phyloP scores from a whole-genome alignment of 164 flowering plant species.

The Tinospora cordifolia region DNA sequence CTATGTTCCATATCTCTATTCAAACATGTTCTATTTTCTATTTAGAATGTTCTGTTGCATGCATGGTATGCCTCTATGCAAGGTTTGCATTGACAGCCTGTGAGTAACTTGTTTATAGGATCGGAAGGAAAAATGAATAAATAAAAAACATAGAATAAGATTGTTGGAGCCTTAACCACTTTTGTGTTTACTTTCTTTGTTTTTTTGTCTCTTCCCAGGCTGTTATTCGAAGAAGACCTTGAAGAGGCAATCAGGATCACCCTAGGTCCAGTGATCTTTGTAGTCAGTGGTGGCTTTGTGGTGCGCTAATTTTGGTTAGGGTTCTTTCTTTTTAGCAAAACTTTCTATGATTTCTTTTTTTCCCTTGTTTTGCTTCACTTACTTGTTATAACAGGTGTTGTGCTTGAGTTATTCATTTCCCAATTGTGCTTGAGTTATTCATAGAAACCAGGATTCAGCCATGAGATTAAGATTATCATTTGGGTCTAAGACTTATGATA shows the following conservation, averaged over 20 bases:
- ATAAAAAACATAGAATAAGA: neutral
- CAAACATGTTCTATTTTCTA: neutral
- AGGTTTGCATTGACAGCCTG: neutral
- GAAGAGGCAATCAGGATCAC: neutral
- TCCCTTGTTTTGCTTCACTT: too few species aligned
- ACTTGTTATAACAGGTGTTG: neutral
- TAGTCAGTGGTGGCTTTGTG: neutral
- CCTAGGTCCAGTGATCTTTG: neutral
- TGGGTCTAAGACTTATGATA: conserved; percentile 24
- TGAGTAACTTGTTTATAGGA: neutral
- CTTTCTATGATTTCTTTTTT: too few species aligned
- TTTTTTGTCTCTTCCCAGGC: conserved; percentile 1
- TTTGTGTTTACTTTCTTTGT: neutral
- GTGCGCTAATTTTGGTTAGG: neutral
- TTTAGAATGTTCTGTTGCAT: neutral
- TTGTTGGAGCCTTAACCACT: neutral
- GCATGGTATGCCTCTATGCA: neutral
- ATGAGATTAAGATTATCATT: conserved; percentile 26
- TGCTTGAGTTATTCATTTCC: too few species aligned
- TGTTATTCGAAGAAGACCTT: neutral
- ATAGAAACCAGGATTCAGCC: conserved; percentile 30
- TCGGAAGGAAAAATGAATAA: neutral
- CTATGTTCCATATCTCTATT: neutral
- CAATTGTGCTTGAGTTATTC: conserved; percentile 40
- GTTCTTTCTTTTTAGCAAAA: too few species aligned